These are phyloP conservation scores for Dalbergia oliveri DNA, from an alignment of 306 rosid species.

Conservation along the genomic window DNA sequence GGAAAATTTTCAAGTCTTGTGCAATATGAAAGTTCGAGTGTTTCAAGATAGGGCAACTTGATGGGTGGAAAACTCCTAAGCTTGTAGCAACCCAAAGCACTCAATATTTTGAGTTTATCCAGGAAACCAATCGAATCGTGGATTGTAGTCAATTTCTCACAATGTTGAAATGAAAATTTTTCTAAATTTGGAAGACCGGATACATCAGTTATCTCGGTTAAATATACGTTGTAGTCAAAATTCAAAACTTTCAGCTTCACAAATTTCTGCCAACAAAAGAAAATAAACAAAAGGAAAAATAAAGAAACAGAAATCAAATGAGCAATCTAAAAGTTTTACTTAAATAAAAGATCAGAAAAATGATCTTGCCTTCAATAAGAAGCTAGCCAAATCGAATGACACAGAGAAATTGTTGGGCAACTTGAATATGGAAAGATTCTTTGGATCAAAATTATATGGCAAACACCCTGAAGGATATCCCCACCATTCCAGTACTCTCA, in stretches of 20 bases:
- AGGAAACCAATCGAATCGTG: background rate
- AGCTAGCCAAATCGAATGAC: background rate
- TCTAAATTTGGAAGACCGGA: conserved; percentile 6
- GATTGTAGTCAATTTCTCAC: background rate
- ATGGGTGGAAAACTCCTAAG: background rate
- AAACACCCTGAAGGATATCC: background rate
- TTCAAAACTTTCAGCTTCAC: background rate
- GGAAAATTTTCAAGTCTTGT: background rate
- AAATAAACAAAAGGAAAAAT: background rate
- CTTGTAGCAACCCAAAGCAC: accelerated
- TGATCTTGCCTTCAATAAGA: background rate
- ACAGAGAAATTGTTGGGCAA: background rate
- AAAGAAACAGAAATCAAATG: background rate
- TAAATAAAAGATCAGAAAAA: background rate
- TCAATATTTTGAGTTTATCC: background rate
- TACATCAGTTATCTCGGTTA: background rate
- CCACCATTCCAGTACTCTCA: background rate
- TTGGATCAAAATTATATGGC: background rate
- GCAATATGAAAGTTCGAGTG: background rate
- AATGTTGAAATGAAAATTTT: background rate
- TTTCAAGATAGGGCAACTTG: background rate
- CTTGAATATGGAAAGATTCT: background rate
- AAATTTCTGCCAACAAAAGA: background rate
- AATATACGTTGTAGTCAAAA: accelerated
- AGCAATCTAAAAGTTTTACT: background rate